phyloP scores from a whole-genome alignment of 768 basidiomycete genomes.

The Auriculariales sp. region DNA sequence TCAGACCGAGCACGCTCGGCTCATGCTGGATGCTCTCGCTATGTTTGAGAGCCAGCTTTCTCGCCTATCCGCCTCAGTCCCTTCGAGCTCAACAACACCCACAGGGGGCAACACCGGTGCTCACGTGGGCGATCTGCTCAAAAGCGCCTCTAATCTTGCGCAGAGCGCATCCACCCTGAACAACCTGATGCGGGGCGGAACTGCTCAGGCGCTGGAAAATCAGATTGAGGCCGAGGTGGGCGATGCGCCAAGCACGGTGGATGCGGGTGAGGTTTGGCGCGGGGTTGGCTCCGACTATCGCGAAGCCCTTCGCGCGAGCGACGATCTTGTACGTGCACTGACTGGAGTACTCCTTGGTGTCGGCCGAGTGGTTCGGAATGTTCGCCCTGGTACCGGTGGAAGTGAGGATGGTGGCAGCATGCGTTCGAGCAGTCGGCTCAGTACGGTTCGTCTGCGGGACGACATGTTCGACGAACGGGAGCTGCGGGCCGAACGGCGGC shows the following conservation, averaged over 20 bases:
- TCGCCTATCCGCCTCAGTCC: slow-evolving; percentile 26
- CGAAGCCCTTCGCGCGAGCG: slow-evolving; percentile 55
- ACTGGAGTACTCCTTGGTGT: slow-evolving; percentile 66
- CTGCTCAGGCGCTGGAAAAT: slow-evolving; percentile 46
- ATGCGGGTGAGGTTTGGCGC: slow-evolving; percentile 48
- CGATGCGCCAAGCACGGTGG: slow-evolving; percentile 17
- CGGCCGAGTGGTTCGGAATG: slow-evolving; percentile 41
- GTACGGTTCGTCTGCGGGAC: not conserved
- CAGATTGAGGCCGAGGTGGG: slow-evolving; percentile 68
- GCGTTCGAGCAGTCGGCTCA: not conserved
- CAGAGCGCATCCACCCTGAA: slow-evolving; percentile 55
- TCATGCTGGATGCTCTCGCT: slow-evolving; percentile 53
- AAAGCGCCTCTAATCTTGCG: slow-evolving; percentile 49
- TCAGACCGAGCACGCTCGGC: slow-evolving; percentile 40
- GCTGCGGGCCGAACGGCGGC: not conserved
- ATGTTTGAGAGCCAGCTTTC: slow-evolving; percentile 57
- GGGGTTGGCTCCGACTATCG: slow-evolving; percentile 56
- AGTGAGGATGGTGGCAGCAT: not conserved
- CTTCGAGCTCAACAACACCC: slow-evolving; percentile 20
- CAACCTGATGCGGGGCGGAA: slow-evolving; percentile 38
- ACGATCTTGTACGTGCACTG: slow-evolving; percentile 63
- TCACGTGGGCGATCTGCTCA: slow-evolving; percentile 29
- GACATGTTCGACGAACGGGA: not conserved
- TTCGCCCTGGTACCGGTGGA: not conserved
- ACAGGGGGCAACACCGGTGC: slow-evolving; percentile 21